phyloP scores from a whole-genome alignment of 805 yeast genomes.

The Ogataea ramenticola region DNA sequence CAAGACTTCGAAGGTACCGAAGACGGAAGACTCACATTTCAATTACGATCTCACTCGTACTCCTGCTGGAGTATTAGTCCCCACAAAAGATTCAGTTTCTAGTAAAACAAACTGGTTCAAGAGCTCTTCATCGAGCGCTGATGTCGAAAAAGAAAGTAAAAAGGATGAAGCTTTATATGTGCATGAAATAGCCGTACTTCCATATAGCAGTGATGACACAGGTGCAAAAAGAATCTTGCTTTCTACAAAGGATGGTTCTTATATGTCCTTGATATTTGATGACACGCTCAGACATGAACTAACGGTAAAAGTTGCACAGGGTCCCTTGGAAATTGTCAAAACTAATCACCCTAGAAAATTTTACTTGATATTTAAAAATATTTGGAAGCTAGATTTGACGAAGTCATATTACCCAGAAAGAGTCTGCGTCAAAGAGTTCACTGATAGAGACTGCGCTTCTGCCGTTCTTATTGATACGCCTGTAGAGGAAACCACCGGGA shows the following conservation, averaged over 20 bases:
- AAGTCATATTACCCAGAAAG: constrained; percentile 18
- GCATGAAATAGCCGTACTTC: too few relatives aligned
- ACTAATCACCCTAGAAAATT: background rate
- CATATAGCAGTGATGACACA: too few relatives aligned
- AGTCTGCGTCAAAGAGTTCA: constrained; percentile 18
- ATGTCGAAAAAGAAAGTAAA: too few relatives aligned
- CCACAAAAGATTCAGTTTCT: too few relatives aligned
- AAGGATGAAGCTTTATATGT: too few relatives aligned
- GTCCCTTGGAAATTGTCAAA: constrained; percentile 11
- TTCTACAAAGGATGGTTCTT: constrained; percentile 19
- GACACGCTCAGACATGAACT: constrained; percentile 1
- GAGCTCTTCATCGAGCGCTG: too few relatives aligned
- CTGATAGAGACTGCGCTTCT: constrained; percentile 13
- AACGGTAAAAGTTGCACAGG: background rate
- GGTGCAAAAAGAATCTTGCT: constrained; percentile 6
- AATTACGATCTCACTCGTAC: too few relatives aligned
- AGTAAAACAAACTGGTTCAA: too few relatives aligned
- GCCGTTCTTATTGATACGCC: constrained; percentile 7
- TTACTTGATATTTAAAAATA: constrained; percentile 14
- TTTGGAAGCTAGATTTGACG: constrained; percentile 21
- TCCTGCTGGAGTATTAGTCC: too few relatives aligned
- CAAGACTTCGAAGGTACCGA: too few relatives aligned
- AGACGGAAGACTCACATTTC: too few relatives aligned
- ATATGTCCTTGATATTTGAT: constrained; percentile 10
- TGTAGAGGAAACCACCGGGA: constrained; percentile 1